These are phyloP conservation scores for Solanum hybrid DNA, from an alignment of 305 asterid species.

Conservation along the genomic window DNA sequence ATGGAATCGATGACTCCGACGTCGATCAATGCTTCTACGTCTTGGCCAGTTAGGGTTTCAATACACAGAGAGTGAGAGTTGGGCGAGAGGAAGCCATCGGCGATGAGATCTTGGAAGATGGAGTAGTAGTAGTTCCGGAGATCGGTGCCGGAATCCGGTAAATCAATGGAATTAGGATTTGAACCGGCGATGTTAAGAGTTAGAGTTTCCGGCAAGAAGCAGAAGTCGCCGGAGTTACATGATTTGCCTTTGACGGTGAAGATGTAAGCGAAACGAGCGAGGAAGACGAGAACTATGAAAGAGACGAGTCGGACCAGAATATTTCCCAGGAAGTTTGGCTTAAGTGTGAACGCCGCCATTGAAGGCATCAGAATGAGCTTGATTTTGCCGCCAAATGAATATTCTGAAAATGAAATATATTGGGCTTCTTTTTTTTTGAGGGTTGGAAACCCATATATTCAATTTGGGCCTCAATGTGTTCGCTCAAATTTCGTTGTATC, in stretches of 20 bases:
- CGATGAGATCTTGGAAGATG: constrained; percentile 35
- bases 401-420: neutral
- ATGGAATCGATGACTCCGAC: constrained; percentile 31
- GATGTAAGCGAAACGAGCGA: constrained; percentile 49
- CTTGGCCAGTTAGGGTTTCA: constrained; percentile 24
- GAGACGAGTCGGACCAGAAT: constrained; percentile 44
- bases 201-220: constrained; percentile 15
- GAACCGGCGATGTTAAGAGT: neutral
- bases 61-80: constrained; percentile 43
- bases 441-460: neutral
- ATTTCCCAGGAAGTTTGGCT: constrained; percentile 27
- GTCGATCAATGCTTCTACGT: constrained; percentile 33
- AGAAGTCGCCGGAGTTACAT: constrained; percentile 29
- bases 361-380: neutral
- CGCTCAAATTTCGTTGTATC: neutral
- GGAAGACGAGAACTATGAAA: constrained; percentile 38
- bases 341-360: constrained; percentile 26
- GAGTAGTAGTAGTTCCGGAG: constrained; percentile 28
- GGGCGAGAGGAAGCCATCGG: constrained; percentile 32
- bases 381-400: neutral
- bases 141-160: neutral
- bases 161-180: neutral
- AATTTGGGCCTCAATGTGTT: neutral
- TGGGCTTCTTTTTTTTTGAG: neutral
- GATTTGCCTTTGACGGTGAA: constrained; percentile 33